Evolutionary conservation across 2,329 filamentous ascomycete species (phyloP), one percentile per base, ranked within the genome.

Genomic region (Blastomyces parvus): DNA sequence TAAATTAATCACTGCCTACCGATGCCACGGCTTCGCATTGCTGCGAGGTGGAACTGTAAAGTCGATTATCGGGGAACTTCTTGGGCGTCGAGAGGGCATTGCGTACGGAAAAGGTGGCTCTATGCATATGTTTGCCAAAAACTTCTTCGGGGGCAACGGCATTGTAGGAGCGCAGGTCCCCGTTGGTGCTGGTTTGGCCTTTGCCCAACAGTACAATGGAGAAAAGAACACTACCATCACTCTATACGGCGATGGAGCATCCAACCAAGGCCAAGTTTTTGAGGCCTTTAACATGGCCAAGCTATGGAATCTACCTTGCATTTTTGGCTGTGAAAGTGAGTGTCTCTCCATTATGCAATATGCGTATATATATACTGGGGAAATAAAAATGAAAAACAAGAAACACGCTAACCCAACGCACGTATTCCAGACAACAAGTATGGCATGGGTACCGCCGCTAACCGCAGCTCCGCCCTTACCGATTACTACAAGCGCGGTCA

Each of bases 251-350:
- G 94, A 99, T 73, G 94, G 94, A 84, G 94, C 94, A 69, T 90
- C 88, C 84, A 99, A 99, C 84, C 94, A 99, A 84, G 94, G 94
- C 69, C 94, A 99, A 81, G 94, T 99, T 72, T 99, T 99, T 74
- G 94, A 99, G 84, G 92, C 94, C 66, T 99, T 95, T 86, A 99
- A 99, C 88, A 99, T 99, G 94, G 94, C 94, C 67, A 97, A 97
- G 86, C 87, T 99, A 70, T 99, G 94, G 94, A 92, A 94, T 72
- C 83, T 99, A 58, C 94, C 94, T 62, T 86, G 92, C 70, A 88
- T 99, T 70, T 99, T 99, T 76, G 92, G 91, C 71, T 99, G 94
- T 79, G 94, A 99, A 84, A 99, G 92, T 96, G 82, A 78, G 91
- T 86, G 62, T 65, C 7, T 25, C 22, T 50, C 3, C 9, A 36